These are phyloP conservation scores for Pleurozium schreberi DNA, from an alignment of 225 moss, liverwort and hornwort species.

Conservation along the genomic window DNA sequence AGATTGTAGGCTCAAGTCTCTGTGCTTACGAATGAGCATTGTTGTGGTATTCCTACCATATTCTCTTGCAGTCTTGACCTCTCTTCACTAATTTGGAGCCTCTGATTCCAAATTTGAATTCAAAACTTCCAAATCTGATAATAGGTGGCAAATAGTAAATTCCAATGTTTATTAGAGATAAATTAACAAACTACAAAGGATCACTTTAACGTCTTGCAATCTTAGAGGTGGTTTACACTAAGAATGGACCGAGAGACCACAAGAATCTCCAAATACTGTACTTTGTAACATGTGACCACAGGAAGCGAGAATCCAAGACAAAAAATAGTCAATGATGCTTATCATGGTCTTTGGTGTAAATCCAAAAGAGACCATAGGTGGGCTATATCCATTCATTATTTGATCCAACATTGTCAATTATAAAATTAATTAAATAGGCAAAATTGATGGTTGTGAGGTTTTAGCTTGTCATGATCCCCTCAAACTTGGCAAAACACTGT, in stretches of 20 bases:
- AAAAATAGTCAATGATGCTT: background rate
- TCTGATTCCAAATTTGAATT: background rate
- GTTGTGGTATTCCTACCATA: too few relatives aligned
- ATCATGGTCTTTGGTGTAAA: background rate
- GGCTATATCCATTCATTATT: background rate
- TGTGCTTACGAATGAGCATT: too few relatives aligned
- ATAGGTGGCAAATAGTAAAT: background rate
- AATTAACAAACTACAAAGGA: background rate
- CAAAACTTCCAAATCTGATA: background rate
- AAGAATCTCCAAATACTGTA: rapidly evolving
- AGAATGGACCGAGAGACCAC: rapidly evolving
- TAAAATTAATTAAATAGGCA: too few relatives aligned
- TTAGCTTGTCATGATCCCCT: too few relatives aligned
- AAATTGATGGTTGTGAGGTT: background rate
- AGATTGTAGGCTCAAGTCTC: too few relatives aligned
- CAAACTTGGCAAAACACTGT: rapidly evolving
- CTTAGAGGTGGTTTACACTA: rapidly evolving
- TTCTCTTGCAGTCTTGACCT: background rate
- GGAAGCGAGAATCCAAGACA: background rate
- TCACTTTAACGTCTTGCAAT: rapidly evolving
- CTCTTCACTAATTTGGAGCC: background rate
- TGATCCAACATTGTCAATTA: background rate
- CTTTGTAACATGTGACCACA: background rate
- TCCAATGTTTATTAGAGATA: rapidly evolving
- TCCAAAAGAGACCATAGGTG: rapidly evolving